Evolutionary conservation across 768 basidiomycete genomes (phyloP).

Genomic region (Arthromyces matolae): DNA sequence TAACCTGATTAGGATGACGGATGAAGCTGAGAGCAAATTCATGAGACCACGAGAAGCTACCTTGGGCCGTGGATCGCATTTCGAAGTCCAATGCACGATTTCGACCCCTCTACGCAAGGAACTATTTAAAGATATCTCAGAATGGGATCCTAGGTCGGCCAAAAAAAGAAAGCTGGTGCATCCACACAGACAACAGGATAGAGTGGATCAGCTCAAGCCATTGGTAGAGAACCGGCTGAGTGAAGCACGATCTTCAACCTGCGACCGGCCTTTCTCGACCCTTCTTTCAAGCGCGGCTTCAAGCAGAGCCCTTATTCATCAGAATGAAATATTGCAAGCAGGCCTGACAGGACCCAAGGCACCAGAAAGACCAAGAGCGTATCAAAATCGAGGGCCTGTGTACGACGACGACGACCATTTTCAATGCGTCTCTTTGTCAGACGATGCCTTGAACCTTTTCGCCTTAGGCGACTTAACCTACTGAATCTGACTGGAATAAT

Average conservation of each 20-base stretch:
- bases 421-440: constrained; percentile 29
- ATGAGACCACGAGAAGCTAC: constrained; percentile 27
- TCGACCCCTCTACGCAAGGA: constrained; percentile 8
- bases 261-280: constrained; percentile 1
- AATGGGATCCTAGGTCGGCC: constrained; percentile 41
- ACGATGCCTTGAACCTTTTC: constrained; percentile 51
- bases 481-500: too few relatives aligned
- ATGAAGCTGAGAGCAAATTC: constrained; percentile 49
- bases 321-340: not conserved
- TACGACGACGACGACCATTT: constrained; percentile 1
- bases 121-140: constrained; percentile 30
- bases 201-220: too few relatives aligned
- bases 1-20: constrained; percentile 42
- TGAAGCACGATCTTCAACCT: not conserved
- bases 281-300: constrained; percentile 5
- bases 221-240: too few relatives aligned
- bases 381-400: not conserved
- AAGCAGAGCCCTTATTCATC: constrained; percentile 4
- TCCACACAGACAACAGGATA: too few relatives aligned
- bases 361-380: not conserved
- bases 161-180: constrained; percentile 12
- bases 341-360: not conserved
- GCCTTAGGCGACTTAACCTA: too few relatives aligned
- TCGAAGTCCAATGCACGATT: not conserved
- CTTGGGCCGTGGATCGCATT: constrained; percentile 5